Evolutionary conservation across 129 eudicot species (phyloP).

Genomic region (Kitagawia praeruptora): DNA sequence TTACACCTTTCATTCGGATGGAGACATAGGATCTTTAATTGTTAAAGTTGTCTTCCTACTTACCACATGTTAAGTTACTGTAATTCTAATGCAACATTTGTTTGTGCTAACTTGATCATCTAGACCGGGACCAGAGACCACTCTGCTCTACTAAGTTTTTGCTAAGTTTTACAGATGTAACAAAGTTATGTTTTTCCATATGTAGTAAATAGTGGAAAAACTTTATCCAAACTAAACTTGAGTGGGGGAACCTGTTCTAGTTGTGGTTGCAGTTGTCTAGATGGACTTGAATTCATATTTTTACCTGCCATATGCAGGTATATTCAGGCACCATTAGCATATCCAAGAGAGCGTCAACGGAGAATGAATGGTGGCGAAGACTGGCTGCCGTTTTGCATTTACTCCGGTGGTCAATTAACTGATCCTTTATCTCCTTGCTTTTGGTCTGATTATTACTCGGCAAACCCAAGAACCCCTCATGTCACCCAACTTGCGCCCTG

Average conservation of each 20-base stretch:
- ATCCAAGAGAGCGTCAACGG: conserved; percentile 54
- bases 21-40: background rate
- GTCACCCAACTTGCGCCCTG: conserved; percentile 47
- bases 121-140: background rate
- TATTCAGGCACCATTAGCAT: conserved; percentile 58
- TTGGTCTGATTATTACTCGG: conserved; percentile 54
- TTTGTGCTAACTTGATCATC: background rate
- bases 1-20: background rate
- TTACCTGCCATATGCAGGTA: conserved; percentile 29
- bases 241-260: background rate
- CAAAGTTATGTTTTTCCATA: background rate
- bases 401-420: conserved; percentile 31
- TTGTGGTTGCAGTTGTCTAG: background rate
- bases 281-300: background rate
- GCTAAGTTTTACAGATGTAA: background rate
- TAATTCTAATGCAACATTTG: background rate
- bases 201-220: background rate
- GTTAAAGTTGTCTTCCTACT: background rate
- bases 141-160: background rate
- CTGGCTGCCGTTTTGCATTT: conserved; percentile 58
- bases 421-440: conserved; percentile 34
- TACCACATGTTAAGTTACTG: background rate
- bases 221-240: background rate
- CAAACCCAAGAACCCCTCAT: conserved; percentile 44
- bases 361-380: conserved; percentile 60